Evolutionary conservation across 148 eudicot species (phyloP).

Genomic region (Vaccinium corymbosum): DNA sequence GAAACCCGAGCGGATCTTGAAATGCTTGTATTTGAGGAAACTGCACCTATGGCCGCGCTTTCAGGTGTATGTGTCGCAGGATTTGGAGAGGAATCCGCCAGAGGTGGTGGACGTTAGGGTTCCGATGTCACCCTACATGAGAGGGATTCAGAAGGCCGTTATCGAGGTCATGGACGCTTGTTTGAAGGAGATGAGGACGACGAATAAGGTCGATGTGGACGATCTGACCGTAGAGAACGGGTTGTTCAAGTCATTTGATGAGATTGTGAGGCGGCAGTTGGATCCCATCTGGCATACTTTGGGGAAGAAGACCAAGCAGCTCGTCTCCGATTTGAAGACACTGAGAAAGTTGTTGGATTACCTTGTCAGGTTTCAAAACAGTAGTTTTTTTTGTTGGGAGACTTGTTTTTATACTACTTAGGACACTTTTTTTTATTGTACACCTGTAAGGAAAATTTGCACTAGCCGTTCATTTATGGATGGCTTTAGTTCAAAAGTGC

Average conservation of each 20-base stretch:
- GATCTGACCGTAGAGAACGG: constrained; percentile 96
- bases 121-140: constrained; percentile 74
- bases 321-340: constrained; percentile 95
- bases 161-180: constrained; percentile 97
- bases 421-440: not conserved
- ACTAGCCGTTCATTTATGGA: not conserved
- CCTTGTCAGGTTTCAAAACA: constrained; percentile 62
- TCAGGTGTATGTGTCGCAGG: constrained; percentile 83
- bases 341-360: constrained; percentile 92
- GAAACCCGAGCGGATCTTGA: constrained; percentile 72
- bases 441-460: not conserved
- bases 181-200: constrained; percentile 97
- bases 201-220: constrained; percentile 98
- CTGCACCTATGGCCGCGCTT: constrained; percentile 84
- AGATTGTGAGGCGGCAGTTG: constrained; percentile 87
- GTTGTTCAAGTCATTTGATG: constrained; percentile 96
- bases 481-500: not conserved
- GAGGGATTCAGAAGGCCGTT: constrained; percentile 86
- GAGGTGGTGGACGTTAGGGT: constrained; percentile 90
- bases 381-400: not conserved
- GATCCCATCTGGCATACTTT: constrained; percentile 98
- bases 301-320: constrained; percentile 97
- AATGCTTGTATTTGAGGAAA: constrained; percentile 67
- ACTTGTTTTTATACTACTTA: not conserved
- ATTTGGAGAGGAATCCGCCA: constrained; percentile 80